These are phyloP conservation scores for Diatrype stigma DNA, from an alignment of 2,329 filamentous ascomycete genomes.

Conservation along the genomic window DNA sequence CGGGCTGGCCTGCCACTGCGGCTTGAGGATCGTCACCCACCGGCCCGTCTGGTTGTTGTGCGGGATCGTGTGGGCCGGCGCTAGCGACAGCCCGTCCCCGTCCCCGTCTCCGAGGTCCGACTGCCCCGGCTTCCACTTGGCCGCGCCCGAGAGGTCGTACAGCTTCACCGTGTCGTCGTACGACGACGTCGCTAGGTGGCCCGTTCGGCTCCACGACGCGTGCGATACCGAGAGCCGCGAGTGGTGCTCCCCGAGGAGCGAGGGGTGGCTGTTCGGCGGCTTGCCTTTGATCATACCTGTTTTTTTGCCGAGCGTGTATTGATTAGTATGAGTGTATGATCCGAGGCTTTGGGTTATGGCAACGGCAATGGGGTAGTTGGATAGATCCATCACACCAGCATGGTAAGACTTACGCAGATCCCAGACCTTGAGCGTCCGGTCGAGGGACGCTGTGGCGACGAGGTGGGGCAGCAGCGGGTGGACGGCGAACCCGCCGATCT, in stretches of 20 bases:
- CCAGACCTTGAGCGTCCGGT: constrained; percentile 88
- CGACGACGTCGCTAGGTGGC: constrained; percentile 83
- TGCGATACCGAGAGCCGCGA: constrained; percentile 86
- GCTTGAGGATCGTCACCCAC: constrained; percentile 83
- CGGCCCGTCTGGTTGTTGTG: constrained; percentile 97
- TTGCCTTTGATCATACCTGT: constrained; percentile 53
- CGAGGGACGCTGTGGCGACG: constrained; percentile 82
- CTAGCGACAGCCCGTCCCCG: constrained; percentile 59
- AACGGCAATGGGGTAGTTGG: too few species aligned
- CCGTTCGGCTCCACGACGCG: constrained; percentile 80
- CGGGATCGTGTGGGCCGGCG: constrained; percentile 59
- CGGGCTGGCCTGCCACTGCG: constrained; percentile 81
- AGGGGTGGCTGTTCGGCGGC: constrained; percentile 56
- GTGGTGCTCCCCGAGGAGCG: constrained; percentile 74
- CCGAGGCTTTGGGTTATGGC: too few species aligned
- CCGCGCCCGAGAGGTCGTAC: constrained; percentile 67
- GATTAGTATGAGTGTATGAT: too few species aligned
- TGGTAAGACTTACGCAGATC: constrained; percentile 56
- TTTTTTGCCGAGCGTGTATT: too few species aligned
- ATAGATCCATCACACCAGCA: too few species aligned
- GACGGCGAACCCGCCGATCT: constrained; percentile 90
- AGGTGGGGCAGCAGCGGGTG: constrained; percentile 78
- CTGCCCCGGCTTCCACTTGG: constrained; percentile 56
- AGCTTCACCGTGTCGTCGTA: constrained; percentile 97
- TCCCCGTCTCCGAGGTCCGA: constrained; percentile 55